Base-by-base conservation (phyloP, 495 filamentous ascomycete species). In the Parachaetomium inaequale region DNA sequence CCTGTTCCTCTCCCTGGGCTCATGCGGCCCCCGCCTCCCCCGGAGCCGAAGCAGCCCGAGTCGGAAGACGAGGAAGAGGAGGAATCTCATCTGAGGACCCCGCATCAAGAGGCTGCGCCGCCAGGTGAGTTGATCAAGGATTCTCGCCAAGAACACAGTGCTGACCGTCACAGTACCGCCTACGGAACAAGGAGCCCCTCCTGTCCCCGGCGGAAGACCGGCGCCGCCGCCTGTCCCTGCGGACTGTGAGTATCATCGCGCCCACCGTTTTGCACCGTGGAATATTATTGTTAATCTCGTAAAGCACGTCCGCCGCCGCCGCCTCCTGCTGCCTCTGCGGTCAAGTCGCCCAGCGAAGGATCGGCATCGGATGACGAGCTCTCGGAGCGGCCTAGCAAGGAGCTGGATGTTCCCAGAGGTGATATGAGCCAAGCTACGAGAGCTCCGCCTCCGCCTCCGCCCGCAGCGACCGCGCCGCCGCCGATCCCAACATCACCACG, bases 361-460 rank as follows among this genome's bases (percentile, higher is more conserved):
- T 95, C 93, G 7, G 91, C 88, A 69, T 96, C 93, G 11, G 95
- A 96, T 74, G 95, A 98, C 74, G 94, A 98, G 70, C 78, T 96
- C 74, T 94, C 91, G n/a, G 75, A 84, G 53, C 81, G 82, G 63
- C 78, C 85, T 26, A 68, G 68, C 49, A 68, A 69, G 25, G 66
- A 71, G 32, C 57, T 64, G 65, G 71, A 78, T 34, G 76, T 76
- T 40, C 76, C 76, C 29, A 72, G 70, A 55, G 66, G 67, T 40
- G 79, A 82, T 64, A 58, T 62, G 19, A 58, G 66, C 32, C 79
- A 70, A 32, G 66, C 64, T 19, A 66, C 58, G 50, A 70, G 74
- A 59, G 76, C 72, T 29, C 78, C 77, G 25, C 78, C 76, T 59
- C 78, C 74, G 54, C 77, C 83, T 17, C 64, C 65, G 6, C 62